Base-by-base conservation (phyloP, 441 rosid species). In the Iberis amara region DNA sequence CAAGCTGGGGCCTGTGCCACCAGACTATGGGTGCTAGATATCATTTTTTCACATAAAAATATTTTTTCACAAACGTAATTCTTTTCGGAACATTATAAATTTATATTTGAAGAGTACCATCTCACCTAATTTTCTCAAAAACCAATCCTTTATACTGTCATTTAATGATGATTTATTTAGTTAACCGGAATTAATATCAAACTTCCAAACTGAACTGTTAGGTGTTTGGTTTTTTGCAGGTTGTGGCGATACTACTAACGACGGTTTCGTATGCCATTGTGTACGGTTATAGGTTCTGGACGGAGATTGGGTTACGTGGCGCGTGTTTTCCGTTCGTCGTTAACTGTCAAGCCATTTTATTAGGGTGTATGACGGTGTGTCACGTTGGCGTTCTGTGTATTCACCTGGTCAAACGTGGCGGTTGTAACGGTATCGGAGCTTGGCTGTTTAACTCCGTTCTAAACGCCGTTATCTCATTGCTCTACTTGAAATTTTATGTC, bases 261-360 rank as follows among this genome's bases (percentile, higher is more conserved):
- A 85, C 98, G 11, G 33, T 81, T 27, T 61, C 76, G 7, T 79
- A 83, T 78, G 68, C 85, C 32, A 78, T 81, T 2, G 85, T 85
- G 0, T 90, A 90, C 51, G 96, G 95, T 7, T 90, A 90, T 70
- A 71, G 92, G 9, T 90, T 90, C 66, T 90, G 88, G 98, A 87
- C 88, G 24, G 86, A 82, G 31, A 73, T 82, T 0, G 97, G 96
- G 12, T 64, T 90, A 52, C 94, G 80, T 0, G 43, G 76, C 12
- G 94, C 91, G 3, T 69, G 87, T 50, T 82, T 76, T 35, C 94
- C 96, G 4, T 76, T 86, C 33, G 86, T 84, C 4, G 70, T 68
- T 60, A 81, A 72, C 55, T 82, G 87, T 55, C 87, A 79, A 65
- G 73, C 78, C 4, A 73, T 73, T 35, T 12, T 79, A 41, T 42